Evolutionary conservation across 805 yeast species (phyloP).

Genomic region (Kodamaea restingae): DNA sequence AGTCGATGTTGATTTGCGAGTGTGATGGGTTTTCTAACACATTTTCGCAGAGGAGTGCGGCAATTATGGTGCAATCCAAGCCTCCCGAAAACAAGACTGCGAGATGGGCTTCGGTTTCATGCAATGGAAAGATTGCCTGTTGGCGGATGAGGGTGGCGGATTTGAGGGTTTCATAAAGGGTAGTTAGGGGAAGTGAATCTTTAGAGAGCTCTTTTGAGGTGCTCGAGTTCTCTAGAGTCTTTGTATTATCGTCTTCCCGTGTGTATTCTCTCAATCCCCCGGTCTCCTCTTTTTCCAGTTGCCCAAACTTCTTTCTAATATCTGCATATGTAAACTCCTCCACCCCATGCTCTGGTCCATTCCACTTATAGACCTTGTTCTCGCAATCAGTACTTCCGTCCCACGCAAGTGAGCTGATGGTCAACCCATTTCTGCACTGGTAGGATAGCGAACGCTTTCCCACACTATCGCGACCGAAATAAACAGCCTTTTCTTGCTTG

Average conservation of each 20-base stretch:
- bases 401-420: background rate
- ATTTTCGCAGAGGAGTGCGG: conserved; percentile 43
- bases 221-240: background rate
- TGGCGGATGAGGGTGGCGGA: conserved; percentile 48
- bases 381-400: conserved; percentile 43
- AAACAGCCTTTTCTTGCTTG: conserved; percentile 34
- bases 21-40: conserved; percentile 10
- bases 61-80: conserved; percentile 82
- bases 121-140: conserved; percentile 57
- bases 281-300: no score
- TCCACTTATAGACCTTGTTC: conserved; percentile 41
- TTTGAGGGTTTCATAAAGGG: conserved; percentile 6
- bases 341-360: conserved; percentile 24
- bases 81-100: conserved; percentile 92
- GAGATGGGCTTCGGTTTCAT: conserved; percentile 30
- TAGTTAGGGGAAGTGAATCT: background rate
- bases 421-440: conserved; percentile 3
- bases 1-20: conserved; percentile 45
- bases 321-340: background rate
- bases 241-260: background rate
- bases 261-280: background rate
- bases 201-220: no score
- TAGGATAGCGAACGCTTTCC: conserved; percentile 79
- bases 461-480: conserved; percentile 78
- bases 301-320: no score